A percentile compares a stretch with the other conserved stretches of the same genome.
These are phyloP conservation scores for Vaccinium corymbosum DNA, from an alignment of 148 eudicot genomes.

Conservation along the genomic window DNA sequence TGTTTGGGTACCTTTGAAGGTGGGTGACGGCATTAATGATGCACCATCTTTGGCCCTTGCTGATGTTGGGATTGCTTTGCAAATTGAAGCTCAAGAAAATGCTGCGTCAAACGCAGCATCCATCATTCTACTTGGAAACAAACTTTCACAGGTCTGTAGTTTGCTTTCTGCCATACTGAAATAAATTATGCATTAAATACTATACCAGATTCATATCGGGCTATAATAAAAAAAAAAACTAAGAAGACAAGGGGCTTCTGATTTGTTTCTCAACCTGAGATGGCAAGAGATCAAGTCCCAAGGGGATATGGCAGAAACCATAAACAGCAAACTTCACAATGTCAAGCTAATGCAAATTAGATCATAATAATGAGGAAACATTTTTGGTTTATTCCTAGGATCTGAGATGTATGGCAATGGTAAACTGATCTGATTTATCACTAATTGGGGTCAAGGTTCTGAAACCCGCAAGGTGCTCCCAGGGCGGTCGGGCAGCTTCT, in stretches of 20 bases:
- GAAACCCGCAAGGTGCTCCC: too few species aligned
- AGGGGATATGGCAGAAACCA: not conserved
- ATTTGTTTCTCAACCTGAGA: not conserved
- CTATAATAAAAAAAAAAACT: not conserved
- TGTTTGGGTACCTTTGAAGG: constrained; percentile 42
- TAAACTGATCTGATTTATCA: not conserved
- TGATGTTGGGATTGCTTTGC: constrained; percentile 92
- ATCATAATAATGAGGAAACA: not conserved
- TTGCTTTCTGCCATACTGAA: not conserved
- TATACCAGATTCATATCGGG: not conserved
- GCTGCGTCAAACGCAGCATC: constrained; percentile 99
- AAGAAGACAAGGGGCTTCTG: not conserved
- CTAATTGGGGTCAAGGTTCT: not conserved
- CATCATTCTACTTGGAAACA: constrained; percentile 86
- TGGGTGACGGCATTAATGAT: constrained; percentile 95
- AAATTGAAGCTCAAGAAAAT: constrained; percentile 75
- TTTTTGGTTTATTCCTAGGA: not conserved
- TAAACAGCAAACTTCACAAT: not conserved
- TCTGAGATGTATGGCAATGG: not conserved
- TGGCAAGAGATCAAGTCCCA: not conserved
- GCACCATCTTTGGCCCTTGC: constrained; percentile 96
- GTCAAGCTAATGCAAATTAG: not conserved
- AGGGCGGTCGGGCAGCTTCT: too few species aligned
- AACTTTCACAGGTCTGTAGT: constrained; percentile 68
- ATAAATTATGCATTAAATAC: not conserved